Conservation (phyloP, 2,329 filamentous ascomycete species). For the Gremmenia infestans region DNA sequence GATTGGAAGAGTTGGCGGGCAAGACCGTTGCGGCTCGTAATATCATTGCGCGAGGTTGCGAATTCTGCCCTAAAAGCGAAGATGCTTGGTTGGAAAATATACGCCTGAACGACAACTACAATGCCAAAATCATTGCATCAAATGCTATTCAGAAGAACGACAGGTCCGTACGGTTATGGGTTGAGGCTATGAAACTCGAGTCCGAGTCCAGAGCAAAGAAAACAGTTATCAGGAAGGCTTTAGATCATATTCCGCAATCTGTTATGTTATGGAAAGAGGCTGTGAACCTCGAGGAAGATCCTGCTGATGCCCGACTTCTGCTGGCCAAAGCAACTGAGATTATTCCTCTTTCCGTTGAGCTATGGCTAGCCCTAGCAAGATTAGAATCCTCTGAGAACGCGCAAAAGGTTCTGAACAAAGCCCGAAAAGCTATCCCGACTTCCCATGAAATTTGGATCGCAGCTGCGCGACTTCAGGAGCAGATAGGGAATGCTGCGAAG, state of each 20-base stretch:
- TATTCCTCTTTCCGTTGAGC: conserved; percentile 85
- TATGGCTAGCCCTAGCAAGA: conserved; percentile 90
- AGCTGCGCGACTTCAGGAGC: conserved; percentile 84
- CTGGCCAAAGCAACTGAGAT: conserved; percentile 94
- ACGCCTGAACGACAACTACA: conserved; percentile 82
- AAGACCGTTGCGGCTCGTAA: conserved; percentile 86
- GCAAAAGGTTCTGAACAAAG: conserved; percentile 90
- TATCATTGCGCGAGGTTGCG: conserved; percentile 81
- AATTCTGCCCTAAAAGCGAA: conserved; percentile 88
- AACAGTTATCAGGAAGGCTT: conserved; percentile 82
- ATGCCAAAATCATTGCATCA: conserved; percentile 92
- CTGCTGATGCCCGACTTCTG: conserved; percentile 79
- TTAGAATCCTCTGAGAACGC: conserved; percentile 88
- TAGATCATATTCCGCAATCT: conserved; percentile 90
- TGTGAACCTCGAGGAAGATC: conserved; percentile 90
- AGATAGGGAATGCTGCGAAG: conserved; percentile 70
- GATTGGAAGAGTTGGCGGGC: conserved; percentile 87
- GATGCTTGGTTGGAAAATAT: conserved; percentile 97
- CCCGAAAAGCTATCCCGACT: conserved; percentile 86
- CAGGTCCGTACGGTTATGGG: conserved; percentile 83
- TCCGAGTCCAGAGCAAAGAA: conserved; percentile 80
- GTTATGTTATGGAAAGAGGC: conserved; percentile 98
- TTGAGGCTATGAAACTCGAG: conserved; percentile 92
- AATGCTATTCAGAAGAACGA: conserved; percentile 90
- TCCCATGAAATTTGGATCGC: conserved; percentile 97